Percentiles rank a stretch among this genome's conserved stretches.
These are phyloP conservation scores for Russula vinacea DNA, from an alignment of 768 basidiomycete genomes.

Conservation along the genomic window DNA sequence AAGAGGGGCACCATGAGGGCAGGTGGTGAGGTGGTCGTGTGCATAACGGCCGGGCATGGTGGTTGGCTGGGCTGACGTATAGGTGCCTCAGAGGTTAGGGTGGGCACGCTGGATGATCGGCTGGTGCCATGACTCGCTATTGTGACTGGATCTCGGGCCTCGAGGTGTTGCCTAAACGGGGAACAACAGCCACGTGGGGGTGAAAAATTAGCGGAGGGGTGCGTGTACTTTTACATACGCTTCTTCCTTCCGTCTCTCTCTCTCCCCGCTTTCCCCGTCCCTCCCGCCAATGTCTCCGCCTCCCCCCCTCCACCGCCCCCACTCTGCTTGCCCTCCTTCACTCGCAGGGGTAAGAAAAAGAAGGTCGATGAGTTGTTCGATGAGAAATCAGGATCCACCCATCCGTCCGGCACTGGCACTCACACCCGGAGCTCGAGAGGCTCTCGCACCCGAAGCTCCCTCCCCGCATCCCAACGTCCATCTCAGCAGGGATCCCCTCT, in stretches of 20 bases:
- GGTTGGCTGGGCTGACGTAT: not conserved
- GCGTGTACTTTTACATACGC: conserved; percentile 8
- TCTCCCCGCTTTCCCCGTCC: not conserved
- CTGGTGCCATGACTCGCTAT: not conserved
- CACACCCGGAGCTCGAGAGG: conserved; percentile 8
- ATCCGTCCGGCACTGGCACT: not conserved
- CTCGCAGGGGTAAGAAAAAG: conserved; percentile 28
- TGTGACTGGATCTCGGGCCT: conserved; percentile 7
- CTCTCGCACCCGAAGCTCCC: conserved; percentile 15
- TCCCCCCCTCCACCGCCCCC: conserved; percentile 29
- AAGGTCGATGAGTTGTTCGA: conserved; percentile 13
- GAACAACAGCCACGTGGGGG: conserved; percentile 6
- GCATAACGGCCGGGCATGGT: not conserved
- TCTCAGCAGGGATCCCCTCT: conserved; percentile 21
- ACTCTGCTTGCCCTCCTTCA: conserved; percentile 28
- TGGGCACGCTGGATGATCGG: not conserved
- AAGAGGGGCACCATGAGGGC: conserved; percentile 14
- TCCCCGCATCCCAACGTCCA: conserved; percentile 15
- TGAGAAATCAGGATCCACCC: conserved; percentile 20
- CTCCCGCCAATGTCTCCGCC: conserved; percentile 22
- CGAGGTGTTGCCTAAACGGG: not conserved
- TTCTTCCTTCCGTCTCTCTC: not conserved
- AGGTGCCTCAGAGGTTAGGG: not conserved
- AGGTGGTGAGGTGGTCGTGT: not conserved
- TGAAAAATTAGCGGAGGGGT: not conserved